Evolutionary conservation across 257 asterid genomes (phyloP), one percentile per base, ranked within the genome.

Genomic region (Eucommia ulmoides): DNA sequence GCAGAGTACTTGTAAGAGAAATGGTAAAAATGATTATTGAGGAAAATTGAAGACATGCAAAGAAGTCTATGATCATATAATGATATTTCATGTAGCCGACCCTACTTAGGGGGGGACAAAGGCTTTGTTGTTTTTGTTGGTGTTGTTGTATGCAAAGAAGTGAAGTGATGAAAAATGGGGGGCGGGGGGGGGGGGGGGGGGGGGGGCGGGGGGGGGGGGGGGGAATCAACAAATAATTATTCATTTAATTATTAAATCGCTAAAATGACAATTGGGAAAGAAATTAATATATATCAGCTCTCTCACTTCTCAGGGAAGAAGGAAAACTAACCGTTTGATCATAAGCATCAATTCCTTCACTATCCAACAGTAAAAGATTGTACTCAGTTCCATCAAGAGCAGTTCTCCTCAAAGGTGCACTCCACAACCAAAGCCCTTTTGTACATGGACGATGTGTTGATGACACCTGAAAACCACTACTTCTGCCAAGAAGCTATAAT

Each of bases 381-480:
- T 79, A 91, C 50, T 83, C 94, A 11, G 99, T 91, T 70, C 94
- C 99, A 74, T 87, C 99, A 55, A 91, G 83, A 23, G 99, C 97
- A 55, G 82, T 87, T 70, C 95, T 77, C 65, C 67, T 52, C 19
- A 91, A 47, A 17, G 99, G 99, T 33, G 94, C 73, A 69, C 99
- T 91, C 99, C 99, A 91, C 77, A 91, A 49, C 99, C 99, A 91
- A 74, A 91, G 93, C 46, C 99, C 99, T 70, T 91, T 91, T 3
- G 99, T 91, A 69, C 99, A 91, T 53, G 99, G 97, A 51, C 88
- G 84, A 67, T 91, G 99, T 38, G 97, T 91, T 42, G 99, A 59
- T 9, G 97, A 96, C 65, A 91, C 99, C 69, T 91, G 94, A 72
- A 91, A 91, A 50, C 99, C 99, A 59, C 95, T 86, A 68, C 97